Evolutionary conservation across 1,284 basidiomycete species (phyloP).

Genomic region (Phylloporus gajari): DNA sequence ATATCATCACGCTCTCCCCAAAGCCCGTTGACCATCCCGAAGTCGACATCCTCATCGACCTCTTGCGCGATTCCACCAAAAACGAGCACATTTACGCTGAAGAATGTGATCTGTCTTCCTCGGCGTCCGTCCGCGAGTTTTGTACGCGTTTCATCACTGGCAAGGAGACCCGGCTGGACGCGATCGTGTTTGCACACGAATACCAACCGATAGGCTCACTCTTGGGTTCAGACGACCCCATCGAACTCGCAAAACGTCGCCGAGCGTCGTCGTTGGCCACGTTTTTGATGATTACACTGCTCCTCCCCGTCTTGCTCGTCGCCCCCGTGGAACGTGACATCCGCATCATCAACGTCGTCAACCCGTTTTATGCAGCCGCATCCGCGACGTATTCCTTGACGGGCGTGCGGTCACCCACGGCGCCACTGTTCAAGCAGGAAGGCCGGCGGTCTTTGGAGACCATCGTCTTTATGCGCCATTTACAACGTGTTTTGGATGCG

Average conservation of each 20-base stretch:
- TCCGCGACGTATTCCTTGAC: conserved; percentile 57
- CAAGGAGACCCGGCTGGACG: conserved; percentile 74
- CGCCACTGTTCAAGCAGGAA: conserved; percentile 64
- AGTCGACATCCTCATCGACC: conserved; percentile 67
- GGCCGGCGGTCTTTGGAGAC: conserved; percentile 73
- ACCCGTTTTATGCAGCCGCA: conserved; percentile 85
- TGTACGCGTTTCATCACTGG: conserved; percentile 72
- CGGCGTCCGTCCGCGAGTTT: conserved; percentile 71
- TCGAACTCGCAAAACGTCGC: conserved; percentile 48
- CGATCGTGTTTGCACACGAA: conserved; percentile 77
- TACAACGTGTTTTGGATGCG: conserved; percentile 82
- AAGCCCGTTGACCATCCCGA: conserved; percentile 65
- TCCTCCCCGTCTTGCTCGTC: conserved; percentile 81
- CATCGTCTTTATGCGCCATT: conserved; percentile 72
- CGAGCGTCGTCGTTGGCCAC: conserved; percentile 68
- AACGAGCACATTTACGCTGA: conserved; percentile 82
- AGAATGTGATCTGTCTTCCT: conserved; percentile 72
- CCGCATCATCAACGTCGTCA: conserved; percentile 81
- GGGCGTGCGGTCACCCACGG: conserved; percentile 24
- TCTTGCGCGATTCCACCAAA: conserved; percentile 71
- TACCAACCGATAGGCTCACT: conserved; percentile 70
- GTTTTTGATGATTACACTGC: conserved; percentile 80
- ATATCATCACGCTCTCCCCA: conserved; percentile 74
- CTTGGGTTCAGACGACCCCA: conserved; percentile 39
- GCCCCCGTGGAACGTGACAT: conserved; percentile 87